Evolutionary conservation across 2,329 filamentous ascomycete species (phyloP), one percentile per base, ranked within the genome.

Genomic region (Botryotinia narcissicola): DNA sequence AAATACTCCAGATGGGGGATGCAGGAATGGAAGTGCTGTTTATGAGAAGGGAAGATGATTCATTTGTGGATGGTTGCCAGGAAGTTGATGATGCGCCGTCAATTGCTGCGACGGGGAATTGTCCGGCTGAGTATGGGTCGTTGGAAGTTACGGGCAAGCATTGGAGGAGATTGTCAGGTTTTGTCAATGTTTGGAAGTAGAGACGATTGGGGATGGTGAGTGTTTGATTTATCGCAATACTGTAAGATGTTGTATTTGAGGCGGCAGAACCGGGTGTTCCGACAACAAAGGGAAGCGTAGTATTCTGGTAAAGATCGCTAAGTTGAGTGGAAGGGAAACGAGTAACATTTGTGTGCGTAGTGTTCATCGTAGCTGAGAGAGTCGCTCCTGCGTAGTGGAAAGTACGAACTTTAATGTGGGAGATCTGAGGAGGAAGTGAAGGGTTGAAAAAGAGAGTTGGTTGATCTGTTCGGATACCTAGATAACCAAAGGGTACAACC

Each of bases 311-410:
- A 0, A 90, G 89, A 12, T 88, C 89, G 1, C 84, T 87, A 0
- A 84, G 78, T 1, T 89, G 84, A 4, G 84, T 82, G 4, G 82
- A 82, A 0, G 83, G 78, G 3, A 87, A 82, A 22, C 90, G 88
- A 22, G 84, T 85, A 54, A 93, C 81, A 2, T 84, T 89, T 0
- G 91, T 93, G 77, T 92, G 89, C 0, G 89, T 91, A 60, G 85
- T 83, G 78, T 92, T 92, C 3, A 90, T 88, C 48, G 81, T 83
- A 1, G 89, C 89, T 16, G 86, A 85, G 76, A 92, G 86, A 5
- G 89, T 89, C 81, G 88, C 89, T 29, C 90, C 90, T 75, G 87
- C 88, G 85, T 88, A 92, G 82, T 91, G 90, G 80, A 92, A 88
- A 1, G 86, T 90, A 10, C 90, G 87, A 78, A 90, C 89, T 67